phyloP scores from a whole-genome alignment of 2,329 filamentous ascomycete species.

The Diplodia seriata region DNA sequence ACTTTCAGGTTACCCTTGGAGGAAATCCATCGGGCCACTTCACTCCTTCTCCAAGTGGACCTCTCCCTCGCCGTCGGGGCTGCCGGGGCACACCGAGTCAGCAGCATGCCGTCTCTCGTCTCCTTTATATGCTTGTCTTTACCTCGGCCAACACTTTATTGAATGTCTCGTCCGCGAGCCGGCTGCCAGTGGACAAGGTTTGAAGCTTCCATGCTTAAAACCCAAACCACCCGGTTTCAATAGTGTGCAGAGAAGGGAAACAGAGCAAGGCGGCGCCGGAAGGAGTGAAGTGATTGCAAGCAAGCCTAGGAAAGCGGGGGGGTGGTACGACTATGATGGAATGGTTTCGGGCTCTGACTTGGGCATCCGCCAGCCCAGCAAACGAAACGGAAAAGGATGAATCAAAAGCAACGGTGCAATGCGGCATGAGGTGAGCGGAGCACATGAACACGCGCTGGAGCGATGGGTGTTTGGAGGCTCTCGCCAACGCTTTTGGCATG shows the following conservation, averaged over 20 bases:
- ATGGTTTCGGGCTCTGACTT: constrained; percentile 22
- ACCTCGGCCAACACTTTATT: not conserved
- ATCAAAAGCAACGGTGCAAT: not conserved
- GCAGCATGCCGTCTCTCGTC: not conserved
- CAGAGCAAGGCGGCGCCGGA: not conserved
- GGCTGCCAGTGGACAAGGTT: not conserved
- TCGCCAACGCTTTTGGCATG: not conserved
- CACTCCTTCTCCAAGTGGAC: no score
- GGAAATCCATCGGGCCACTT: no score
- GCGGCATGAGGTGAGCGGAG: not conserved
- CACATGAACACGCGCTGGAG: not conserved
- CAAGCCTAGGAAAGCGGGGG: constrained; percentile 1
- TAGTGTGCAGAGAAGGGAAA: not conserved
- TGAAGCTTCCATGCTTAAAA: constrained; percentile 14
- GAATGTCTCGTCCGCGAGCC: not conserved
- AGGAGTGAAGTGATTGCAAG: not conserved
- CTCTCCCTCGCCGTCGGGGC: no score
- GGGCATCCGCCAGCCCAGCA: not conserved
- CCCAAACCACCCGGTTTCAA: not conserved
- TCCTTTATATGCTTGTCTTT: no score
- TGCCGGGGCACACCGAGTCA: not conserved
- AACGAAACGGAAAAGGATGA: constrained; percentile 5
- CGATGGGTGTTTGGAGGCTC: not conserved
- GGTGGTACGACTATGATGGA: constrained; percentile 23
- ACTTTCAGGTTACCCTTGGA: no score